A percentile compares a stretch with the other conserved stretches of the same genome.
Evolutionary conservation across 78 protist species (phyloP).

Genomic region (slime mould (Dictyostelium discoideum)): dicty_2.7 NC_007089.4:4284001-4284500

Average conservation of each 20-base stretch:
- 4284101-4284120: neutral
- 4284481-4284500: neutral
- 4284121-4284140: neutral
- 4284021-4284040: neutral
- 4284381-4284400: constrained; percentile 26
- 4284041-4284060: neutral
- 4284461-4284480: neutral
- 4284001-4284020: constrained; percentile 20
- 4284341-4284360: constrained; percentile 33
- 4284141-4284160: neutral
- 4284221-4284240: constrained; percentile 1
- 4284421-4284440: constrained; percentile 12
- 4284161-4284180: neutral
- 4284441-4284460: neutral
- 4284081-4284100: neutral
- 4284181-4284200: neutral
- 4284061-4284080: neutral
- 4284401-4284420: constrained; percentile 11
- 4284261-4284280: constrained; percentile 53
- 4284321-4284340: neutral
- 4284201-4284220: neutral
- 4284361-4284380: constrained; percentile 9
- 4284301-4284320: constrained; percentile 22
- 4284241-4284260: constrained; percentile 46
- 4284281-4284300: constrained; percentile 34